Evolutionary conservation across 2,329 filamentous ascomycete genomes (phyloP), one percentile per base, ranked within the genome.

Genomic region (Fusarium ambrosium): DNA sequence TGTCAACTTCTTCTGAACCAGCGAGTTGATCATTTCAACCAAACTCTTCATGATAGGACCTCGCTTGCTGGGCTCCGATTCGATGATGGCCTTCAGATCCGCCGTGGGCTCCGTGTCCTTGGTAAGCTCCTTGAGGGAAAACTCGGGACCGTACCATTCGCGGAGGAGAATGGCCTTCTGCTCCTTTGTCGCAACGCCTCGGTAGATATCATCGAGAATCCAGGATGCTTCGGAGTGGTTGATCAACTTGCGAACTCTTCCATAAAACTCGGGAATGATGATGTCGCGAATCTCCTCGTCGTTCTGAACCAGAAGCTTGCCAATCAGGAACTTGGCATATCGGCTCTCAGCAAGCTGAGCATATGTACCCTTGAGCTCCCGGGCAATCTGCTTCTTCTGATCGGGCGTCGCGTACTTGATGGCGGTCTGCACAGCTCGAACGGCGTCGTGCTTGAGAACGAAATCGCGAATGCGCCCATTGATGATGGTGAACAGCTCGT

Each of bases 141-240:
- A 99, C 81, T 98, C 97, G 1, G 96, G 90, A 2, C 97, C 97
- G 82, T 98, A 99, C 95, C 97, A 99, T 84, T 99, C 97, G 63
- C 95, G 90, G 69, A 99, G 88, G 70, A 99, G 88, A 58, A 90
- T 90, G 37, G 93, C 92, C 85, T 96, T 98, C 82, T 99, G 97
- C 77, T 94, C 89, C 80, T 92, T 92, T 24, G 93, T 97, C 11
- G 96, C 95, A 67, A 96, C 92, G 58, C 93, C 93, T 71, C 97
- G 92, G 86, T 98, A 99, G 76, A 98, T 93, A 83, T 99, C 97
- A 82, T 99, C 97, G 48, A 99, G 87, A 77, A 99, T 98, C 95
- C 97, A 99, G 45, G 95, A 95, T 36, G 94, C 97, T 84, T 99
- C 97, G 1, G 96, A 91, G 84, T 99, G 97, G 83, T 98, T 97